A percentile compares a stretch with the other conserved stretches of the same genome.
phyloP scores from a whole-genome alignment of 345 rosid species.

The Dimocarpus longan region DNA sequence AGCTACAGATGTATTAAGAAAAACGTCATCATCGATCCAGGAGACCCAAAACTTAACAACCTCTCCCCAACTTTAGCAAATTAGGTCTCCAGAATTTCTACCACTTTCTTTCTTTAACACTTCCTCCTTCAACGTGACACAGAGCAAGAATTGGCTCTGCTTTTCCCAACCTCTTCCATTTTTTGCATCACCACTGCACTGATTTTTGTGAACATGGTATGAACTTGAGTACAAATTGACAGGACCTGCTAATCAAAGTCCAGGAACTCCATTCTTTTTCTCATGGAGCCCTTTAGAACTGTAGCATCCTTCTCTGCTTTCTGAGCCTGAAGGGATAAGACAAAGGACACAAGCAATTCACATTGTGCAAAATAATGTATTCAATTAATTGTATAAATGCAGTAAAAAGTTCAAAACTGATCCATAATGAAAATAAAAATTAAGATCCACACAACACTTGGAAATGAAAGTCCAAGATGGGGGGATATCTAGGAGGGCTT shows the following conservation, averaged over 20 bases:
- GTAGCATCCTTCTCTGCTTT: conserved; percentile 65
- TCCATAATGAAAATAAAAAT: not conserved
- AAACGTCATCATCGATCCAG: conserved; percentile 13
- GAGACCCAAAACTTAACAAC: conserved; percentile 15
- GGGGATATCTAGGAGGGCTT: not conserved
- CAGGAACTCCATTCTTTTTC: conserved; percentile 69
- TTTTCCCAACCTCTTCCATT: conserved; percentile 12
- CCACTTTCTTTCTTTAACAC: conserved; percentile 4
- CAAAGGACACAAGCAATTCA: conserved; percentile 14
- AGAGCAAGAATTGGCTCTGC: conserved; percentile 9
- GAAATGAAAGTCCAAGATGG: not conserved
- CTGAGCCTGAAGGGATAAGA: conserved; percentile 51
- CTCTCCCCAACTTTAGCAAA: conserved; percentile 15
- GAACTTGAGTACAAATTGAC: conserved; percentile 8
- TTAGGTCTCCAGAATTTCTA: conserved; percentile 13
- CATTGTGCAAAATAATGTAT: not conserved
- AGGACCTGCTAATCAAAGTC: conserved; percentile 48
- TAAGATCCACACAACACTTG: too few relatives aligned
- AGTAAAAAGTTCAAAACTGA: not conserved
- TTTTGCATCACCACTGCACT: conserved; percentile 23
- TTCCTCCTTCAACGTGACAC: conserved; percentile 15
- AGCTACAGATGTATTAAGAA: not conserved
- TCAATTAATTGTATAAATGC: not conserved
- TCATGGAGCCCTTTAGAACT: conserved; percentile 60
- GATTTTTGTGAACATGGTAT: conserved; percentile 30